These are phyloP conservation scores for Brettanomyces bruxellensis DNA, from an alignment of 805 yeast genomes.

Conservation along the genomic window DNA sequence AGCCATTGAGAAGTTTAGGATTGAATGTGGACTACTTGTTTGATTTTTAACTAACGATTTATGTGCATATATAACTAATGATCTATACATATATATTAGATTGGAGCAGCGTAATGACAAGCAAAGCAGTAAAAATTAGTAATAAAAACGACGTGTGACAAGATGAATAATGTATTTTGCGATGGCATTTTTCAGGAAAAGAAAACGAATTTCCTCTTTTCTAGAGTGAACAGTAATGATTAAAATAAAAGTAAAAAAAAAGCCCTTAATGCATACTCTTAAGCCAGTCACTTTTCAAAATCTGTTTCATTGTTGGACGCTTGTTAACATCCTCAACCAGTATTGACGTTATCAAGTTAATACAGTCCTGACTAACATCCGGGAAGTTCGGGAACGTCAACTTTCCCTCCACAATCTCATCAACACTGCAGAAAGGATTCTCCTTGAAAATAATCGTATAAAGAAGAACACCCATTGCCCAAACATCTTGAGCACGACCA, in stretches of 20 bases:
- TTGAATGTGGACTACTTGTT: conserved; percentile 67
- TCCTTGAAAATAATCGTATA: conserved; percentile 89
- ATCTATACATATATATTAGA: not conserved
- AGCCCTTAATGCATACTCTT: conserved; percentile 12
- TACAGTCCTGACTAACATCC: conserved; percentile 52
- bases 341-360: conserved; percentile 52
- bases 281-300: conserved; percentile 67
- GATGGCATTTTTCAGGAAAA: too few relatives aligned
- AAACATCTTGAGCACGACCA: conserved; percentile 91
- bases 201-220: too few relatives aligned
- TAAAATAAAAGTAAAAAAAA: not conserved
- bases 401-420: conserved; percentile 90
- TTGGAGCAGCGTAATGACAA: not conserved
- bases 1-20: conserved; percentile 54
- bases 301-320: conserved; percentile 69
- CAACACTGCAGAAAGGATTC: conserved; percentile 91
- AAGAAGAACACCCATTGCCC: conserved; percentile 91
- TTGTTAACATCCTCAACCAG: conserved; percentile 55
- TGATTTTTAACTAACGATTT: conserved; percentile 4
- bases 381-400: conserved; percentile 51
- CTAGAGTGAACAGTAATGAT: too few relatives aligned
- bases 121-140: not conserved
- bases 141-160: not conserved
- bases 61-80: not conserved
- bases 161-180: too few relatives aligned